These are phyloP conservation scores for Lactarius sp. DNA, from an alignment of 768 basidiomycete genomes.

Conservation along the genomic window DNA sequence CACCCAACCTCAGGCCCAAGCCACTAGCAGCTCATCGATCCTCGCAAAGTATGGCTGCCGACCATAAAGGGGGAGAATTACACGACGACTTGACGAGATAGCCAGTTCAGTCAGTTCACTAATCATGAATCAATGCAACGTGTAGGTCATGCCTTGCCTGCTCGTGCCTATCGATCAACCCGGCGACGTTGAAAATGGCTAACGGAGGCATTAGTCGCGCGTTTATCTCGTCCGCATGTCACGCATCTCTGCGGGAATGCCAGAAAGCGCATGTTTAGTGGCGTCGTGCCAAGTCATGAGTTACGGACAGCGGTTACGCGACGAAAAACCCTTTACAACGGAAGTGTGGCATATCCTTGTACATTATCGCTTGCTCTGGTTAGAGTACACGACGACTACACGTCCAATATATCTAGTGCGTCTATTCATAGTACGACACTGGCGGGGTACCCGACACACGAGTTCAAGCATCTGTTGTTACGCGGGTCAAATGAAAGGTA, in stretches of 20 bases:
- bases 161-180: conserved; percentile 21
- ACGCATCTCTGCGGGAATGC: background rate
- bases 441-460: background rate
- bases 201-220: conserved; percentile 2
- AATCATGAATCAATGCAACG: conserved; percentile 13
- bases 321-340: background rate
- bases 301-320: background rate
- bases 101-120: background rate
- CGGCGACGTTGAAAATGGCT: conserved; percentile 7
- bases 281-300: conserved; percentile 2
- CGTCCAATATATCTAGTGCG: background rate
- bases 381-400: background rate
- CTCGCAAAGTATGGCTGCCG: background rate
- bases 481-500: conserved; percentile 7
- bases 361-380: background rate
- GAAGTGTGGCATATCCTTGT: background rate
- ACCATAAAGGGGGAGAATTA: background rate
- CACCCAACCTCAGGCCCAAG: background rate
- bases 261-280: background rate
- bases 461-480: conserved; percentile 29
- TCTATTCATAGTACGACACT: background rate
- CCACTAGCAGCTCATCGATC: conserved; percentile 2
- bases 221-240: conserved; percentile 5
- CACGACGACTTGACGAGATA: background rate
- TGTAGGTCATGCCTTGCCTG: conserved; percentile 12